Base-by-base conservation (phyloP, 345 rosid genomes). In the Anastatica hierochuntica region DNA sequence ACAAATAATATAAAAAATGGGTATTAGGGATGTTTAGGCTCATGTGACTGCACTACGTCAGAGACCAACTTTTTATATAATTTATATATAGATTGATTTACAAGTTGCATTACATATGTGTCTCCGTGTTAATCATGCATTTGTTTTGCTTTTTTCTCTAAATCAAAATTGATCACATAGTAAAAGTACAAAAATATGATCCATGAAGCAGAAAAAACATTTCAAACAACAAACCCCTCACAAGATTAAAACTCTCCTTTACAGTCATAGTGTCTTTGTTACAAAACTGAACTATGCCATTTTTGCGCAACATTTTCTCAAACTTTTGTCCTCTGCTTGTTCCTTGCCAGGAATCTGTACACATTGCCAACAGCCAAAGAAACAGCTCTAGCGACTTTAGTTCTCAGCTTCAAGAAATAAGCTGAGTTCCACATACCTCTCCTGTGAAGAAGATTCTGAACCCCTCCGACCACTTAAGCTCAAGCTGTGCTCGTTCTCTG, bases 361-460 rank as follows among this genome's bases (percentile, higher is more conserved):
- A 16, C 64, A 43, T 51, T 38, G 56, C 55, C 56, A 43, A 44
- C 47, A 46, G 49, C 66, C 55, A 58, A 44, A 45, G 55, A 66
- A 52, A 58, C 38, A 58, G 53, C 58, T 26, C 36, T 17, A 8
- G 48, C 7, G 21, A 2, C n/a, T 51, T 66, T 43, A 66, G 49
- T 53, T 60, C 45, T 67, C 71, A 43, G 44, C 60, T 53, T 67
- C 71, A 6, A 67, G 49, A 67, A 67, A 67, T 40, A 58, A 14
- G 56, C 71, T 60, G 38, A 67, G 71, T 45, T 67, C 71, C 61
- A 67, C 71, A 59, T 67, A 67, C 71, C 71, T 67, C 61, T 59
- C 70, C 53, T 65, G 70, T 14, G 70, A 42, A 26, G 58, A 14
- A 12, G 69, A 64, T 36, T 58, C 19, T 11, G 69, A 56, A 24